Evolutionary conservation across 805 yeast genomes (phyloP).

Genomic region (Barnettozyma californica): DNA sequence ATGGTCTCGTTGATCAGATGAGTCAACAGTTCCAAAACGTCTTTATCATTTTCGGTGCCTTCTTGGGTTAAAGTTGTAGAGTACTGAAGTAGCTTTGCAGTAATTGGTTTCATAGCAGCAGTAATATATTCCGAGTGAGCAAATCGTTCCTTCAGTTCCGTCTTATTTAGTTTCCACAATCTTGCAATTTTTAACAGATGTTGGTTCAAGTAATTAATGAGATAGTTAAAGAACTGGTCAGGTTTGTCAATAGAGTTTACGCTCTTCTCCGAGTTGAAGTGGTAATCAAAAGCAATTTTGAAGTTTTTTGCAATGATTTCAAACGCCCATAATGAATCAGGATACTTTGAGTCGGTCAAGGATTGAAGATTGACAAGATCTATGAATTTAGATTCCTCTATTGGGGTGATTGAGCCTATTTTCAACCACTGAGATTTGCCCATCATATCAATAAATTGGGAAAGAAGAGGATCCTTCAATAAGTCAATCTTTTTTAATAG

Average conservation of each 20-base stretch:
- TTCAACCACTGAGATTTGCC: constrained; percentile 17
- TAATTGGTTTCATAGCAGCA: constrained; percentile 35
- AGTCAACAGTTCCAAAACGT: constrained; percentile 20
- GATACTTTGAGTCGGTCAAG: constrained; percentile 22
- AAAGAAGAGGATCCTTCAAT: constrained; percentile 8
- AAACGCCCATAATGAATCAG: constrained; percentile 47
- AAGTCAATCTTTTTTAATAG: constrained; percentile 10
- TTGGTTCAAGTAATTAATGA: constrained; percentile 39
- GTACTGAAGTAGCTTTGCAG: constrained; percentile 34
- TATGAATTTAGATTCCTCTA: constrained; percentile 3
- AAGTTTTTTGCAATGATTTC: constrained; percentile 41
- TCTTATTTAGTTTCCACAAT: constrained; percentile 32
- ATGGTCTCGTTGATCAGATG: constrained; percentile 36
- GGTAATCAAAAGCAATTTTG: constrained; percentile 45
- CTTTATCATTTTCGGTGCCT: constrained; percentile 9
- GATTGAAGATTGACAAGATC: constrained; percentile 18
- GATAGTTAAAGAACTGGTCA: constrained; percentile 47
- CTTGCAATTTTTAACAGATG: constrained; percentile 37
- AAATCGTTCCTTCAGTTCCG: constrained; percentile 24
- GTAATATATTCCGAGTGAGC: constrained; percentile 36
- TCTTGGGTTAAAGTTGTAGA: constrained; percentile 20
- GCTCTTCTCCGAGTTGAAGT: constrained; percentile 40
- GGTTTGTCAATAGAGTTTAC: constrained; percentile 44
- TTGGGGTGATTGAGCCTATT: constrained; percentile 1
- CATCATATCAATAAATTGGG: constrained; percentile 9